phyloP scores from a whole-genome alignment of 2,329 filamentous ascomycete species.

The Grosmannia clavigera region DNA sequence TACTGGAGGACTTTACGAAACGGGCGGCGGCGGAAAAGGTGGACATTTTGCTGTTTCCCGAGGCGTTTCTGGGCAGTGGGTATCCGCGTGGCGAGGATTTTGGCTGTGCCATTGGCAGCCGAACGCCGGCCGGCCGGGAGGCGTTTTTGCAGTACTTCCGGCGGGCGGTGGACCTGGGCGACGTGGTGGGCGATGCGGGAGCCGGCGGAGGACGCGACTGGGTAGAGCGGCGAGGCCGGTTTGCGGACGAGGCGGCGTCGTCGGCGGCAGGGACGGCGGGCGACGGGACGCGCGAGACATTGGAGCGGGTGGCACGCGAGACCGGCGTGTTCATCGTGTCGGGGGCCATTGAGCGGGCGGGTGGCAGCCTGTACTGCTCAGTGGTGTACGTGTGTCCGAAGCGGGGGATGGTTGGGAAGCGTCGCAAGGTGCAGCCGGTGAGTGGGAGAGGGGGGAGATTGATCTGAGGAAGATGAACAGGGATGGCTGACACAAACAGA shows the following conservation, averaged over 20 bases:
- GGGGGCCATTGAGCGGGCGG: conserved; percentile 67
- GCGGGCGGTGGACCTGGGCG: conserved; percentile 69
- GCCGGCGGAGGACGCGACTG: conserved; percentile 62
- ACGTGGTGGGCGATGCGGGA: conserved; percentile 45
- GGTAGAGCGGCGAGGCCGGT: conserved; percentile 28
- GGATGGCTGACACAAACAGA: conserved; percentile 28
- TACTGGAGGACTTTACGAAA: conserved; percentile 50
- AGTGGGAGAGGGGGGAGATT: conserved; percentile 17
- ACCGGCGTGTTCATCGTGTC: conserved; percentile 73
- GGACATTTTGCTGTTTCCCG: conserved; percentile 75
- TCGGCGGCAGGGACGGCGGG: conserved; percentile 18
- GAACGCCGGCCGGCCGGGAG: conserved; percentile 58
- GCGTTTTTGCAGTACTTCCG: conserved; percentile 76
- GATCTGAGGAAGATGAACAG: too few species aligned
- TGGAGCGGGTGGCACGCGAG: conserved; percentile 64
- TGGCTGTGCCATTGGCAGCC: conserved; percentile 59
- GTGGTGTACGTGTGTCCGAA: conserved; percentile 71
- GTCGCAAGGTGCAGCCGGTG: conserved; percentile 84
- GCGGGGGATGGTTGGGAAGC: conserved; percentile 65
- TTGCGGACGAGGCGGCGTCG: conserved; percentile 22
- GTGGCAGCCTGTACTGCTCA: conserved; percentile 73
- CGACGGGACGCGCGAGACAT: conserved; percentile 59
- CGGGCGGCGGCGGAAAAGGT: conserved; percentile 43
- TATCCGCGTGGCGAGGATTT: conserved; percentile 77
- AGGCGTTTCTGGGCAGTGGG: conserved; percentile 73